Conservation (phyloP, 2,329 filamentous ascomycete genomes). For the Colletotrichum orbiculare region DNA sequence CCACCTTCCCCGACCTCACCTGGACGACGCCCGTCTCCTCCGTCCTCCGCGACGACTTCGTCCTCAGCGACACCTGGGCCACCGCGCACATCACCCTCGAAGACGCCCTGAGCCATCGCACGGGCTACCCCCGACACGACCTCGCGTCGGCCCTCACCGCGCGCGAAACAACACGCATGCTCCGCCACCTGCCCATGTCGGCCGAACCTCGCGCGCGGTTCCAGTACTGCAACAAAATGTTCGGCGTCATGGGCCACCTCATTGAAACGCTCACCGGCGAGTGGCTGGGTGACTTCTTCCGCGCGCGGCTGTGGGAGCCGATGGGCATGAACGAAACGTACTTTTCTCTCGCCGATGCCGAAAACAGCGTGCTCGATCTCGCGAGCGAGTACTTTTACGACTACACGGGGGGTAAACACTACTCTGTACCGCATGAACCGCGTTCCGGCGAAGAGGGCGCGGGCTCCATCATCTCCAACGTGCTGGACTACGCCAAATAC, state of each 20-base stretch:
- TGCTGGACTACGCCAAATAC: conserved; percentile 51
- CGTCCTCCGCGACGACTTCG: conserved; percentile 63
- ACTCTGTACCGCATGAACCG: conserved; percentile 42
- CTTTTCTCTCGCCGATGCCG: conserved; percentile 43
- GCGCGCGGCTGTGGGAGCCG: conserved; percentile 54
- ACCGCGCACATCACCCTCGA: conserved; percentile 63
- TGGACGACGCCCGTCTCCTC: conserved; percentile 60
- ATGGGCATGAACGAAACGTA: conserved; percentile 59
- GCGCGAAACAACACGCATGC: conserved; percentile 52
- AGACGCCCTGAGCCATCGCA: conserved; percentile 64
- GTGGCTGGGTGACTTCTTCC: conserved; percentile 53
- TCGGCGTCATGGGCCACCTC: conserved; percentile 54
- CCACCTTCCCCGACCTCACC: conserved; percentile 48
- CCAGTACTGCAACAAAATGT: conserved; percentile 65
- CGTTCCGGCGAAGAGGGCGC: conserved; percentile 51
- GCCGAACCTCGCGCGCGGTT: conserved; percentile 56
- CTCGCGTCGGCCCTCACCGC: conserved; percentile 42
- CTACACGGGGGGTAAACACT: conserved; percentile 40
- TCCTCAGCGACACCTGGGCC: conserved; percentile 56
- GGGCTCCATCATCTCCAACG: conserved; percentile 54
- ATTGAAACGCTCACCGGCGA: conserved; percentile 55
- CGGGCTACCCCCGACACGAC: conserved; percentile 60
- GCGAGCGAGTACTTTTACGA: conserved; percentile 57
- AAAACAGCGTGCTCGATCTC: conserved; percentile 43
- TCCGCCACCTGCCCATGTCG: conserved; percentile 57